Percentiles rank a stretch among this genome's conserved stretches.
phyloP scores from a whole-genome alignment of 192 early-diverging fungal species.

The Dissophora globulifera region DNA sequence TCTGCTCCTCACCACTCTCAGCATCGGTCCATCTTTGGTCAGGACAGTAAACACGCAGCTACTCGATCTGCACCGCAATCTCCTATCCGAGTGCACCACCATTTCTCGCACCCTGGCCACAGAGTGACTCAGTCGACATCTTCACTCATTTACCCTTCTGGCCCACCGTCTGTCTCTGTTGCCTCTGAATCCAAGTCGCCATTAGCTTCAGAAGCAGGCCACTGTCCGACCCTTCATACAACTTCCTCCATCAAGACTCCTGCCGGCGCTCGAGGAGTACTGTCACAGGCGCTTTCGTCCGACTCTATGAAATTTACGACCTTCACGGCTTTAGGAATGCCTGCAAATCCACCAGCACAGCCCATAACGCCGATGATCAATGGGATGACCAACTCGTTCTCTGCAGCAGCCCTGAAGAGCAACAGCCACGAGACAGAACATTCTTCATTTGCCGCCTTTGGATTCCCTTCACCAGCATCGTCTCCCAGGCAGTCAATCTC shows the following conservation, averaged over 20 bases:
- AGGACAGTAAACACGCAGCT: slow-evolving; percentile 15
- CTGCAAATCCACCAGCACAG: slow-evolving; percentile 19
- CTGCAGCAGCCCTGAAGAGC: background rate
- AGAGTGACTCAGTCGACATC: slow-evolving; percentile 34
- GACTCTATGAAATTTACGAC: slow-evolving; percentile 30
- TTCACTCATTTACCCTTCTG: slow-evolving; percentile 11
- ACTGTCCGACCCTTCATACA: slow-evolving; percentile 6
- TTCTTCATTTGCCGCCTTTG: slow-evolving; percentile 38
- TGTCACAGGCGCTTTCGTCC: no score
- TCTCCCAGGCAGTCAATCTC: no score
- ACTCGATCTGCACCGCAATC: background rate
- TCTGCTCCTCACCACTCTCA: background rate
- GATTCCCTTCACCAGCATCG: slow-evolving; percentile 48
- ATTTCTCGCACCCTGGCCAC: slow-evolving; percentile 38
- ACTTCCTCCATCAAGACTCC: no score
- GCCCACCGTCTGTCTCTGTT: background rate
- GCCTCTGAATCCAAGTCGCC: background rate
- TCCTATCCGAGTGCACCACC: slow-evolving; percentile 15
- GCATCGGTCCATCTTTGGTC: slow-evolving; percentile 18
- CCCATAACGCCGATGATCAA: background rate
- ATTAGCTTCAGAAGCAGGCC: background rate
- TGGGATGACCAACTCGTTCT: background rate
- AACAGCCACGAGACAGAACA: slow-evolving; percentile 15
- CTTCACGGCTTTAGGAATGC: slow-evolving; percentile 27
- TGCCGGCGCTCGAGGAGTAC: no score